phyloP scores from a whole-genome alignment of 2,329 filamentous ascomycete species.

The Penicillium psychrosexuale region DNA sequence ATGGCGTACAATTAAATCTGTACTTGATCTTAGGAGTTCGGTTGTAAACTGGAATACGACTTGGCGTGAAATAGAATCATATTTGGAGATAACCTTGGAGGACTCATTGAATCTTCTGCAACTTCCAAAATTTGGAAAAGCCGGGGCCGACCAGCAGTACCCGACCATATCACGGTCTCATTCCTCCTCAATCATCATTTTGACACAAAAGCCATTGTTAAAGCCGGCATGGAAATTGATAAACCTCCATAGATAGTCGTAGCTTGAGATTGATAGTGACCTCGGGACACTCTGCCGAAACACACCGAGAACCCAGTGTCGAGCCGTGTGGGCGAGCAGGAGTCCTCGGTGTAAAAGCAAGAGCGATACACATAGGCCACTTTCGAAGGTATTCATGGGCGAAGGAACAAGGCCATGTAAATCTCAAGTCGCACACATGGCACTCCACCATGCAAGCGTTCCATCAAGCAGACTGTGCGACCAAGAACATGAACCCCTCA shows the following conservation, averaged over 20 bases:
- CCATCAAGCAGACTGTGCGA: slow-evolving; percentile 2
- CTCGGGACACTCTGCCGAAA: background rate
- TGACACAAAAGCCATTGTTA: background rate
- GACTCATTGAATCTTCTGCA: background rate
- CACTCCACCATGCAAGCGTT: background rate
- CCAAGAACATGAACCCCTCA: background rate
- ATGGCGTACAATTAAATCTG: background rate
- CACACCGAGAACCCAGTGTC: background rate
- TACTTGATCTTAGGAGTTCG: background rate
- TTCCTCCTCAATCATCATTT: background rate
- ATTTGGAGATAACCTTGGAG: background rate
- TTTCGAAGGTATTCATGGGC: background rate
- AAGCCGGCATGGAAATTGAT: background rate
- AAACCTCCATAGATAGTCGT: background rate
- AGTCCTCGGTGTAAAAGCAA: background rate
- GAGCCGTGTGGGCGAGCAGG: background rate
- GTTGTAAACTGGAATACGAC: background rate
- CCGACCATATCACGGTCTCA: background rate
- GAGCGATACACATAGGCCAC: background rate
- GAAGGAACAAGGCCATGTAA: background rate
- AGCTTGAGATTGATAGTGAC: background rate
- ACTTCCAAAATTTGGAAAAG: background rate
- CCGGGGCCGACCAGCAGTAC: slow-evolving; percentile 4
- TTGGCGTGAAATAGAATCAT: background rate
- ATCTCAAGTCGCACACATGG: background rate